Conservation (phyloP, 306 rosid species). For the Hylodesmum podocarpum region DNA sequence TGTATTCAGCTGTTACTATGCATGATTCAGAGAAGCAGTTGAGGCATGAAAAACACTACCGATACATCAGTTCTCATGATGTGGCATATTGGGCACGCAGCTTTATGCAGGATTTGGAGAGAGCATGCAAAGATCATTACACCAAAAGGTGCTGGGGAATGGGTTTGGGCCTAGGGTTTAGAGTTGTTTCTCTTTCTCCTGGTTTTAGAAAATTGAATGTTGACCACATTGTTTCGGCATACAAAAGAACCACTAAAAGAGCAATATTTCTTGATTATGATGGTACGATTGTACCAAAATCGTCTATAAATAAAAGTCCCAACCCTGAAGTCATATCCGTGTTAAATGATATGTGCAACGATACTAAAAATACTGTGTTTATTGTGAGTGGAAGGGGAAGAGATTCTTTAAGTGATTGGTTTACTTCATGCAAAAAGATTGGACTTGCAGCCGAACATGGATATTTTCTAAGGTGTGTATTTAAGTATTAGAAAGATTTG, state of each 20-base stretch:
- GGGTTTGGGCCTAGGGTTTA: constrained; percentile 68
- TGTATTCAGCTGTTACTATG: constrained; percentile 66
- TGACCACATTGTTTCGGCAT: constrained; percentile 57
- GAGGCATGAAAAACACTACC: constrained; percentile 76
- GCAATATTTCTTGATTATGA: constrained; percentile 82
- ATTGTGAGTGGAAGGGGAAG: constrained; percentile 81
- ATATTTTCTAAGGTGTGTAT: constrained; percentile 65
- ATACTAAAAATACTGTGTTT: constrained; percentile 63
- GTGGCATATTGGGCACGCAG: constrained; percentile 84
- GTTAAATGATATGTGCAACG: constrained; percentile 59
- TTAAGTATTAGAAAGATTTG: neutral
- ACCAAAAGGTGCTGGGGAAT: constrained; percentile 72
- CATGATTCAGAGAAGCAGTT: constrained; percentile 56
- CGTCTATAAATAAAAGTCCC: constrained; percentile 58
- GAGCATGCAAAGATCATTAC: constrained; percentile 73
- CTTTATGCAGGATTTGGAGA: constrained; percentile 73
- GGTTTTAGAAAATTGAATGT: constrained; percentile 63
- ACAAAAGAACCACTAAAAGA: constrained; percentile 54
- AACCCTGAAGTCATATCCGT: constrained; percentile 58
- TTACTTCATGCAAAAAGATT: constrained; percentile 56
- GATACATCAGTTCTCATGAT: constrained; percentile 76
- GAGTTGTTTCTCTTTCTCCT: constrained; percentile 68
- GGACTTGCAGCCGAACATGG: constrained; percentile 94
- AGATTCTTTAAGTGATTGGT: constrained; percentile 64
- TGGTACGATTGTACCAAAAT: constrained; percentile 67